Evolutionary conservation across 192 early-diverging fungal genomes (phyloP).

Genomic region (Rhizophagus clarus): DNA sequence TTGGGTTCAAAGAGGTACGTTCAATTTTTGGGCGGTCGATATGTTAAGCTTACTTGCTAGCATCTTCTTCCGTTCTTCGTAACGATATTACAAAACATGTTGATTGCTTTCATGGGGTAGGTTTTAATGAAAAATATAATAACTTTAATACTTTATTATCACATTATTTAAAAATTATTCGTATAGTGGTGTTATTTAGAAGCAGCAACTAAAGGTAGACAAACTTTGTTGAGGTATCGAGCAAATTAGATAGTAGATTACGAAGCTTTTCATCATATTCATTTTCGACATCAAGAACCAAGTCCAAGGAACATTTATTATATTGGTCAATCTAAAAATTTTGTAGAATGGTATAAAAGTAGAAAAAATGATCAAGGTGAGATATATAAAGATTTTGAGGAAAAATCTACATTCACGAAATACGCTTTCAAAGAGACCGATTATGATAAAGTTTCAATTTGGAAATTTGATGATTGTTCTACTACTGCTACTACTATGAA

Average conservation of each 20-base stretch:
- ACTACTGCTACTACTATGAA: no score
- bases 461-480: neutral
- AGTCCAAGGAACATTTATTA: neutral
- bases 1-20: neutral
- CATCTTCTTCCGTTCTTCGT: neutral
- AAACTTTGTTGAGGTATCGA: neutral
- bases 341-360: neutral
- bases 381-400: neutral
- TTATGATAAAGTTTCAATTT: neutral
- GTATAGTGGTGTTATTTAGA: neutral
- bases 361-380: neutral
- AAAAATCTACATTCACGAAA: neutral
- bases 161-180: neutral
- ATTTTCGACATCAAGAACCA: neutral
- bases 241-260: neutral
- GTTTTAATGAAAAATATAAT: neutral
- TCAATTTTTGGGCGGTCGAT: neutral
- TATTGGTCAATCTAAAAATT: neutral
- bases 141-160: neutral
- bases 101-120: neutral
- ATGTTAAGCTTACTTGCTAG: neutral
- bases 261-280: neutral
- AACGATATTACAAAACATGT: neutral
- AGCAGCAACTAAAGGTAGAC: neutral
- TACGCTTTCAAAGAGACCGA: neutral